A percentile compares a stretch with the other conserved stretches of the same genome.
phyloP scores from a whole-genome alignment of 2,329 filamentous ascomycete species.

The Epichloe uncinata region DNA sequence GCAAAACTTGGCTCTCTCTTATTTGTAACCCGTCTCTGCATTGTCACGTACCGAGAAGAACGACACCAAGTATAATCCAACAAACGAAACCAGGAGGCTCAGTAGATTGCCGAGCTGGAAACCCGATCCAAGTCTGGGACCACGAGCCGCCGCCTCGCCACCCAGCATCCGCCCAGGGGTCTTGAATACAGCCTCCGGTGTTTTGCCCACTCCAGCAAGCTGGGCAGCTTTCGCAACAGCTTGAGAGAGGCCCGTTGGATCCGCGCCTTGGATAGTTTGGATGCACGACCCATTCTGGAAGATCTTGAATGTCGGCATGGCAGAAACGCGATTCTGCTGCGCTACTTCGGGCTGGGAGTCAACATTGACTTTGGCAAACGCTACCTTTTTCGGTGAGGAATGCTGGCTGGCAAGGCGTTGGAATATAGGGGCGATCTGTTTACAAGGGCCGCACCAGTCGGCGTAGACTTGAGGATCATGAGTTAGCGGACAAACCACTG shows the following conservation, averaged over 20 bases:
- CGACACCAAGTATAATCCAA: slow-evolving; percentile 48
- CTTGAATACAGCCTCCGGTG: slow-evolving; percentile 33
- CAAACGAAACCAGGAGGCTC: slow-evolving; percentile 37
- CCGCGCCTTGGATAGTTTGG: slow-evolving; percentile 69
- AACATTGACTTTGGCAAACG: slow-evolving; percentile 13
- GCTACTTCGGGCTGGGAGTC: slow-evolving; percentile 22
- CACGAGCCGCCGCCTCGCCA: slow-evolving; percentile 16
- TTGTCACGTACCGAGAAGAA: slow-evolving; percentile 41
- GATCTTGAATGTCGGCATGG: slow-evolving; percentile 91
- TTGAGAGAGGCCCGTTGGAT: slow-evolving; percentile 59
- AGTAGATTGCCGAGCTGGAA: slow-evolving; percentile 30
- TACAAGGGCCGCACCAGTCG: slow-evolving; percentile 38
- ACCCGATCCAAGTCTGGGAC: slow-evolving; percentile 12
- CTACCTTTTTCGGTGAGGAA: slow-evolving; percentile 11
- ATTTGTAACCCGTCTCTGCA: slow-evolving; percentile 1
- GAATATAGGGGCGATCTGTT: slow-evolving; percentile 32
- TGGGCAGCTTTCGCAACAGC: slow-evolving; percentile 61
- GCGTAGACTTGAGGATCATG: slow-evolving; percentile 65
- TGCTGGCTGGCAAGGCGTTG: slow-evolving; percentile 32
- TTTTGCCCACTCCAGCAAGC: slow-evolving; percentile 29
- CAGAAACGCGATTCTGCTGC: slow-evolving; percentile 62
- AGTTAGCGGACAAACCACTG: neutral
- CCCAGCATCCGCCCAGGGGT: slow-evolving; percentile 46
- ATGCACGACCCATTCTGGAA: slow-evolving; percentile 63
- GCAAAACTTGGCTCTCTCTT: slow-evolving; percentile 4